Evolutionary conservation across 768 basidiomycete genomes (phyloP), one percentile per base, ranked within the genome.

Genomic region (Tubosaeta sp.): DNA sequence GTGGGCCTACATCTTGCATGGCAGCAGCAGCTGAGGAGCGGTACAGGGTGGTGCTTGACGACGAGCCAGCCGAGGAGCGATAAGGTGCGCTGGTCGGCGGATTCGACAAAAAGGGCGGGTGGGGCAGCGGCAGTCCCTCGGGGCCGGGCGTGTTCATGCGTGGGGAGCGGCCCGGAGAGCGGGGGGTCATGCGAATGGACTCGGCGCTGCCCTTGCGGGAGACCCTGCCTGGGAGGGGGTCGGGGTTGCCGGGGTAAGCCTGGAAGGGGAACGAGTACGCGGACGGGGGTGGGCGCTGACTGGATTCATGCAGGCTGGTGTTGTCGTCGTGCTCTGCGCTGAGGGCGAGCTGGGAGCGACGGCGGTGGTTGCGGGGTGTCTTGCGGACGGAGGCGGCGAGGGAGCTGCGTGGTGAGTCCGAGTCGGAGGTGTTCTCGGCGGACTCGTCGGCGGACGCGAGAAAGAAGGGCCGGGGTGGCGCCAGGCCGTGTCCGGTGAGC

Each of bases 201-300:
- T 76, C 79, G 24, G 68, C 56, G 43, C 79, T 79, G n/a, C 65
- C 53, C 38, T 71, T 72, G 8, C 76, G 71, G 13, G 72, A 71
- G 66, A 80, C 73, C 42, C 77, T 62, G 16, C 69, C 58, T 1
- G 72, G 73, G 13, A 77, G 70, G 0, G 83, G 81, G 59, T 86
- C 86, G 9, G 84, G 73, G 60, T 86, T 80, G 59, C 85, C 86
- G 10, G 84, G 73, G 60, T 86, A 76, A 0, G 79, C 76, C 61
- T 84, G 79, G 72, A 82, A 84, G 13, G 83, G 83, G 55, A 58
- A 73, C 14, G 57, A 30, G 53, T 69, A 78, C 1, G 76, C 58
- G 0, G 74, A 76, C 0, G 77, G 77, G 0, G 76, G 77, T 4
- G 71, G 60, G 19, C 61, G 56, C 11, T 44, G 54, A 6, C 45